Conservation (phyloP, 2,329 filamentous ascomycete genomes). For the Tolypocladium nubicola region DNA sequence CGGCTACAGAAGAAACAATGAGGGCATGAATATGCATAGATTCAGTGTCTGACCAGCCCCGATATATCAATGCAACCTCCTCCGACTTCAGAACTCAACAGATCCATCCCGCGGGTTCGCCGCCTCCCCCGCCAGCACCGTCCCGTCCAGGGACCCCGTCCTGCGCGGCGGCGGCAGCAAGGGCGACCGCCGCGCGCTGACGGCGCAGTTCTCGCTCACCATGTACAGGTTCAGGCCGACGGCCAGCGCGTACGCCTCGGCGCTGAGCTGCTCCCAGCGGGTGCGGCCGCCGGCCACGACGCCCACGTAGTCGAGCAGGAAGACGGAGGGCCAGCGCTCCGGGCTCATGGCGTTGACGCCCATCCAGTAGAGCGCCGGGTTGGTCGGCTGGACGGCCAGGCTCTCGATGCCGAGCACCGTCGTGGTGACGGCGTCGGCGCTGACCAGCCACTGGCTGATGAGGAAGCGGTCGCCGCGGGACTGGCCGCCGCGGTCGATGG, state of each 20-base stretch:
- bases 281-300: slow-evolving; percentile 13
- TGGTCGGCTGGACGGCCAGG: slow-evolving; percentile 9
- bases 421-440: slow-evolving; percentile 11
- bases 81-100: neutral
- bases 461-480: slow-evolving; percentile 2
- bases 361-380: slow-evolving; percentile 23
- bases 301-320: slow-evolving; percentile 20
- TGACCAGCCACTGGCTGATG: slow-evolving; percentile 21
- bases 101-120: neutral
- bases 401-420: neutral
- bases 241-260: slow-evolving; percentile 19
- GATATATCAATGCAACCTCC: no score
- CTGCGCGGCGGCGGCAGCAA: slow-evolving; percentile 9
- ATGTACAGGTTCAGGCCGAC: slow-evolving; percentile 18
- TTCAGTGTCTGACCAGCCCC: no score
- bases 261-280: slow-evolving; percentile 16
- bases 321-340: slow-evolving; percentile 17
- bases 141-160: neutral
- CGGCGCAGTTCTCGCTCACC: slow-evolving; percentile 21
- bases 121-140: neutral
- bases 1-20: no score
- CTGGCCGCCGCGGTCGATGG: slow-evolving; percentile 7
- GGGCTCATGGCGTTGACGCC: slow-evolving; percentile 17
- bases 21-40: no score
- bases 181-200: slow-evolving; percentile 10